Evolutionary conservation across 2,329 filamentous ascomycete genomes (phyloP).

Genomic region (Claviceps humidiphila): DNA sequence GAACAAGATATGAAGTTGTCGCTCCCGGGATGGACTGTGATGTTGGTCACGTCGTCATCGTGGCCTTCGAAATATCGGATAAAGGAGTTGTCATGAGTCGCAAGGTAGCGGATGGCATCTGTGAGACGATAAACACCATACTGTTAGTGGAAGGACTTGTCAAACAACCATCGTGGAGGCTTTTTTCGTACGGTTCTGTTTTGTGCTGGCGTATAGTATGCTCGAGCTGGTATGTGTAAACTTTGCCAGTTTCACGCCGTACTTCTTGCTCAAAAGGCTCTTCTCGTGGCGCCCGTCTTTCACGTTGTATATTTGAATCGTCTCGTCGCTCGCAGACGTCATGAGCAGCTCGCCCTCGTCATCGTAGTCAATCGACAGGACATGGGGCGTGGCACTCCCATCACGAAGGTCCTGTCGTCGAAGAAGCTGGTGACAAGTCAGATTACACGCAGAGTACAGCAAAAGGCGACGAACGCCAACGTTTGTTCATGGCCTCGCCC

Average conservation of each 20-base stretch:
- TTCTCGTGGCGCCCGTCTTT: conserved; percentile 84
- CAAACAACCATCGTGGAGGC: not conserved
- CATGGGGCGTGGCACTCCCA: conserved; percentile 40
- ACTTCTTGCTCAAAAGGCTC: conserved; percentile 86
- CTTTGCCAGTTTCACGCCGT: conserved; percentile 83
- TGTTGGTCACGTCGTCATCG: conserved; percentile 66
- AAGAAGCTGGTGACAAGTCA: conserved; percentile 31
- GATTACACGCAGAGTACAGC: not conserved
- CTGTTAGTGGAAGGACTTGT: conserved; percentile 3
- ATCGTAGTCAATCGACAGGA: conserved; percentile 92
- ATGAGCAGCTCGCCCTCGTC: conserved; percentile 88
- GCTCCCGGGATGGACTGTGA: conserved; percentile 70
- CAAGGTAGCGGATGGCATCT: conserved; percentile 78
- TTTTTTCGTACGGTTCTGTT: conserved; percentile 58
- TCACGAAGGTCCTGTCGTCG: conserved; percentile 43
- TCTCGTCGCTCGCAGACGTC: conserved; percentile 85
- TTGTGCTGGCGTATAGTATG: conserved; percentile 92
- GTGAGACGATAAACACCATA: not conserved
- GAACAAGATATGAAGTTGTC: conserved; percentile 90
- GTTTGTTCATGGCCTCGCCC: not conserved
- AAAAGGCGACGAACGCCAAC: not conserved
- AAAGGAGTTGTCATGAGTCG: conserved; percentile 89
- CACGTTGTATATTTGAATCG: conserved; percentile 88
- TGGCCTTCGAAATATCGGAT: conserved; percentile 94
- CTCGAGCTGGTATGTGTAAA: conserved; percentile 88